Conservation (phyloP, 805 yeast species). For the Kazachstania martiniae region DNA sequence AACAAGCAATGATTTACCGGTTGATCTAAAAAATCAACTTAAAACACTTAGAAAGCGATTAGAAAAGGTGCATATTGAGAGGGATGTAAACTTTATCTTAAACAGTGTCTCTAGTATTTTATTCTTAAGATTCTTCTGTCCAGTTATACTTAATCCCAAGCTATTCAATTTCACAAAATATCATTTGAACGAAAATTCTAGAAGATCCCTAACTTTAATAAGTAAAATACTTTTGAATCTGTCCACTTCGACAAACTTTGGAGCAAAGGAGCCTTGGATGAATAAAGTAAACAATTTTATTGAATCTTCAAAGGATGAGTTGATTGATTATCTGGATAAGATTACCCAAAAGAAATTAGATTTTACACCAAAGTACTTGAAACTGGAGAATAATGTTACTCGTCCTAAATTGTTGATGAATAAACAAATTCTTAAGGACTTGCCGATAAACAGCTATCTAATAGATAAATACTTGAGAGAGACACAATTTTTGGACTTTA, state of each 20-base stretch:
- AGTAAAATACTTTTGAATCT: slow-evolving; percentile 73
- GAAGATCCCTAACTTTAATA: slow-evolving; percentile 68
- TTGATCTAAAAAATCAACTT: slow-evolving; percentile 51
- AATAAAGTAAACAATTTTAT: slow-evolving; percentile 60
- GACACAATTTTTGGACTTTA: slow-evolving; percentile 40
- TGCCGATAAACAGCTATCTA: slow-evolving; percentile 58
- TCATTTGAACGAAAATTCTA: slow-evolving; percentile 61
- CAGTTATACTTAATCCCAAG: slow-evolving; percentile 85
- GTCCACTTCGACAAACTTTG: slow-evolving; percentile 66
- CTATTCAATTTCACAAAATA: slow-evolving; percentile 59
- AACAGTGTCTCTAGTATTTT: slow-evolving; percentile 77
- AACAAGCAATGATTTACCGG: slow-evolving; percentile 69
- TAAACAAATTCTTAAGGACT: slow-evolving; percentile 40
- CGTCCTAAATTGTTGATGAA: slow-evolving; percentile 44
- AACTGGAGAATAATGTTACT: slow-evolving; percentile 44
- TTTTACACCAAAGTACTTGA: slow-evolving; percentile 46
- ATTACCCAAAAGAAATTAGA: slow-evolving; percentile 63
- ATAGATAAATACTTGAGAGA: slow-evolving; percentile 56
- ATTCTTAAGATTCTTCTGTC: slow-evolving; percentile 78
- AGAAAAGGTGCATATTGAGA: slow-evolving; percentile 45
- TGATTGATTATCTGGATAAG: slow-evolving; percentile 59
- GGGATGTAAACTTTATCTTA: slow-evolving; percentile 35
- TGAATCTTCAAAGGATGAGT: slow-evolving; percentile 41
- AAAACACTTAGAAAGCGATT: slow-evolving; percentile 51
- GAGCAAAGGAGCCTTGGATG: slow-evolving; percentile 78